Percentiles rank a stretch among this genome's conserved stretches.
Conservation (phyloP, 2,329 filamentous ascomycete species). For the Alternaria postmessia region DNA sequence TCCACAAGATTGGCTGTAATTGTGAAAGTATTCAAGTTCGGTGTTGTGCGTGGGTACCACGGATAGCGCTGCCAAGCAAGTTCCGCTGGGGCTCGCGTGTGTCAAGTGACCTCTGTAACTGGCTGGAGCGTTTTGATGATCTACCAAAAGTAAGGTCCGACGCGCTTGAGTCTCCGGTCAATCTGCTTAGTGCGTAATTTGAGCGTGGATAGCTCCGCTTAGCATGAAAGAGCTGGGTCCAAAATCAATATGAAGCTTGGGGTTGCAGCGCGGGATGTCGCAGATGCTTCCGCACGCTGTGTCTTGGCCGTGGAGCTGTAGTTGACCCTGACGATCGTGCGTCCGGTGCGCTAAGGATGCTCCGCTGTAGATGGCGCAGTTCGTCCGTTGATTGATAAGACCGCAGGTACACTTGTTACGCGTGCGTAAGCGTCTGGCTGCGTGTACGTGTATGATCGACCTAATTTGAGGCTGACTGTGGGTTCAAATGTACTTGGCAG, state of each 20-base stretch:
- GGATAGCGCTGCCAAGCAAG: constrained; percentile 28
- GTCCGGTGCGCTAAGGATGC: constrained; percentile 24
- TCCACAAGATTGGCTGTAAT: constrained; percentile 12
- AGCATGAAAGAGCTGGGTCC: constrained; percentile 19
- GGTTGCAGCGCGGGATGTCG: constrained; percentile 43
- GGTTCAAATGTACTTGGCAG: constrained; percentile 38
- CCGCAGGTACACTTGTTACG: constrained; percentile 28
- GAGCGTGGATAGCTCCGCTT: constrained; percentile 9
- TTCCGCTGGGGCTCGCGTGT: constrained; percentile 36
- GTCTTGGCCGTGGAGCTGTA: constrained; percentile 31
- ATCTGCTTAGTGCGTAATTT: constrained; percentile 10
- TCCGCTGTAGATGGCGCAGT: constrained; percentile 26
- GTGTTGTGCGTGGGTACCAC: constrained; percentile 17
- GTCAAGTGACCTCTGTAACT: constrained; percentile 36
- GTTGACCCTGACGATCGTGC: constrained; percentile 23
- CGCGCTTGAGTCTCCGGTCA: constrained; percentile 13
- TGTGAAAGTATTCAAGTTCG: constrained; percentile 4
- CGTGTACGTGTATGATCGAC: constrained; percentile 16
- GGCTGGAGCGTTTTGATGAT: constrained; percentile 24
- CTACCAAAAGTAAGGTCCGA: constrained; percentile 19
- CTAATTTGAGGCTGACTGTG: constrained; percentile 25
- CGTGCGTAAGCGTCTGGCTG: constrained; percentile 25
- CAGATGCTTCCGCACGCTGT: constrained; percentile 33
- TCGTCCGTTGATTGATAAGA: constrained; percentile 15
- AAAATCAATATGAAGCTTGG: constrained; percentile 23